Conservation (phyloP, 2,329 filamentous ascomycete species). For the Xylariomycetidae sp. region DNA sequence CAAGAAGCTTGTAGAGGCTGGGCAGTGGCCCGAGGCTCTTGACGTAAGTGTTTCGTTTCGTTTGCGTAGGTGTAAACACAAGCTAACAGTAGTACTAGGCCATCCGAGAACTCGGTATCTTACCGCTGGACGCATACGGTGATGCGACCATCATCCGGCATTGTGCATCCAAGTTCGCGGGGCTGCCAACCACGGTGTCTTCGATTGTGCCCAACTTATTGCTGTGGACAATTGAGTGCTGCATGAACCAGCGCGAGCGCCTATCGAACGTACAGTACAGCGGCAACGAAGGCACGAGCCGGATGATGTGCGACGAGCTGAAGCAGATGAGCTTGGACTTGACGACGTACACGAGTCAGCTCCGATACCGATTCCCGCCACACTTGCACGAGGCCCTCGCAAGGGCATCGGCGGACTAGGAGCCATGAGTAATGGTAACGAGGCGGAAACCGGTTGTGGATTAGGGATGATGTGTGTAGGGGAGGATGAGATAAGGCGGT, state of each 20-base stretch:
- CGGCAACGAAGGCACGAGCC: slow-evolving; percentile 59
- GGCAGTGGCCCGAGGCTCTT: slow-evolving; percentile 51
- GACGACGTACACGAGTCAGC: slow-evolving; percentile 88
- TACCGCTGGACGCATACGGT: slow-evolving; percentile 70
- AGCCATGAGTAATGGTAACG: no score
- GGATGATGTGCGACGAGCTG: slow-evolving; percentile 62
- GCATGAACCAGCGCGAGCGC: slow-evolving; percentile 69
- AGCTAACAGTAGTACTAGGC: slow-evolving; percentile 40
- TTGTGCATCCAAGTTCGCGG: slow-evolving; percentile 74
- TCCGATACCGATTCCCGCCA: slow-evolving; percentile 83
- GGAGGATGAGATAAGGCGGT: no score
- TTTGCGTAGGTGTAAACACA: not conserved
- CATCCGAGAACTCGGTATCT: slow-evolving; percentile 68
- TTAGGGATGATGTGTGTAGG: no score
- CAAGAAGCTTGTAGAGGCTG: slow-evolving; percentile 48
- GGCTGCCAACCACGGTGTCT: slow-evolving; percentile 72
- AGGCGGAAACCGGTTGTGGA: no score
- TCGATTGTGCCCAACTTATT: slow-evolving; percentile 86
- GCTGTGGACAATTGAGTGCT: slow-evolving; percentile 88
- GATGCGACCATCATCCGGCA: slow-evolving; percentile 74
- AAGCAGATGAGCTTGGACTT: slow-evolving; percentile 80
- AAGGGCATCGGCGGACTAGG: slow-evolving; percentile 66
- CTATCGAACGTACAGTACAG: slow-evolving; percentile 68
- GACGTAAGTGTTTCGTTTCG: slow-evolving; percentile 42
- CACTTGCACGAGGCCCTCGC: slow-evolving; percentile 85